These are phyloP conservation scores for Starmerella khaoyaiensis DNA, from an alignment of 805 yeast species.

Conservation along the genomic window DNA sequence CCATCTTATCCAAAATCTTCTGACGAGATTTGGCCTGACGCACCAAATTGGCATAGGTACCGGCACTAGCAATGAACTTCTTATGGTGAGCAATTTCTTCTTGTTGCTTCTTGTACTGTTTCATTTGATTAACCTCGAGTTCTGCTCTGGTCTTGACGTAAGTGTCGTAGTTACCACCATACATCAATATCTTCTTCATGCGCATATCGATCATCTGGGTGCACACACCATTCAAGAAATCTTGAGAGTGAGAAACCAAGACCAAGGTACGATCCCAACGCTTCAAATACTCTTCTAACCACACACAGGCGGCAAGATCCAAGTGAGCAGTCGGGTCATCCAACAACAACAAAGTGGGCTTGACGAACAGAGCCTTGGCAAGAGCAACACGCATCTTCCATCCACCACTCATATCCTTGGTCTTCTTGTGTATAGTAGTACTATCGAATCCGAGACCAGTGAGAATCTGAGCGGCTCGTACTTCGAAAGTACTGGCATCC, in stretches of 20 bases:
- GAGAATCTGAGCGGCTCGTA: constrained; percentile 88
- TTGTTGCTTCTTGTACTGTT: constrained; percentile 92
- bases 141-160: constrained; percentile 90
- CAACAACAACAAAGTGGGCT: constrained; percentile 84
- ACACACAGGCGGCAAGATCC: constrained; percentile 98
- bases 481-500: constrained; percentile 93
- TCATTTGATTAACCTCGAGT: constrained; percentile 94
- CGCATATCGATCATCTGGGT: constrained; percentile 98
- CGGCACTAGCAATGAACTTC: constrained; percentile 98
- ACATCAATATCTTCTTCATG: constrained; percentile 53
- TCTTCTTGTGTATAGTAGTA: constrained; percentile 75
- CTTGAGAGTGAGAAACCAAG: constrained; percentile 94
- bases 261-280: constrained; percentile 87
- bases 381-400: constrained; percentile 99
- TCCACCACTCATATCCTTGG: constrained; percentile 99
- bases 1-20: constrained; percentile 99
- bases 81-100: constrained; percentile 97
- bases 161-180: constrained; percentile 98
- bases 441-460: constrained; percentile 95
- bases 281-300: constrained; percentile 97
- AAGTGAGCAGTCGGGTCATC: constrained; percentile 99
- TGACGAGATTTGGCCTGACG: constrained; percentile 98
- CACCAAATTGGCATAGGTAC: constrained; percentile 98
- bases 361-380: constrained; percentile 94
- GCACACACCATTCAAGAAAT: constrained; percentile 98